Evolutionary conservation across 1,284 basidiomycete species (phyloP).

Genomic region (Marasmius oreades): DNA sequence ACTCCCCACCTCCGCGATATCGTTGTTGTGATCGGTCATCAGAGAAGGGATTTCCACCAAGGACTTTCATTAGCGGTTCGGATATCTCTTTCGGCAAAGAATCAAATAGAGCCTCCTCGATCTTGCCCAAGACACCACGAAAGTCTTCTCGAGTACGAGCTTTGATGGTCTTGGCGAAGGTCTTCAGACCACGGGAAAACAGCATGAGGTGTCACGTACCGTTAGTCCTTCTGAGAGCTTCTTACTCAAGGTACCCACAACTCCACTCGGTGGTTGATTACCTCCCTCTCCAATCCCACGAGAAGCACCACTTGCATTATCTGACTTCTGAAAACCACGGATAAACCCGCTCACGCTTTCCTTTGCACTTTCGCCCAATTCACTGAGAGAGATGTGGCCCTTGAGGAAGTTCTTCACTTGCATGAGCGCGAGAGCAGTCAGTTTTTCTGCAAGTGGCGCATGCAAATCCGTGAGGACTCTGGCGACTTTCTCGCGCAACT

Average conservation of each 20-base stretch:
- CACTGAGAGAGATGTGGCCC: neutral
- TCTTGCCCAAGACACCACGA: neutral
- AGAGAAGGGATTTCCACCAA: neutral
- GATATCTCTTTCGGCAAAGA: neutral
- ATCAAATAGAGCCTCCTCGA: neutral
- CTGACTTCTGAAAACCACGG: neutral
- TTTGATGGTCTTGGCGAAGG: neutral
- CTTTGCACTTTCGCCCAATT: neutral
- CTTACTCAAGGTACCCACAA: neutral
- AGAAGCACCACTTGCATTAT: neutral
- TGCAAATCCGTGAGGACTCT: neutral
- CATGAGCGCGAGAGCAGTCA: neutral
- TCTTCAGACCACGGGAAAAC: neutral
- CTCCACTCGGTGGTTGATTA: neutral
- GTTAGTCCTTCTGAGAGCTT: neutral
- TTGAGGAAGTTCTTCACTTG: neutral
- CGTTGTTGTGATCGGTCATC: neutral
- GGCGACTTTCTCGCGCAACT: neutral
- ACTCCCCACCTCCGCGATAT: neutral
- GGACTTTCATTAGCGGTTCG: neutral
- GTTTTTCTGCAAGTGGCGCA: neutral
- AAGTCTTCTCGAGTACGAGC: neutral
- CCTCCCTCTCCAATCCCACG: neutral
- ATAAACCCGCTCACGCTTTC: neutral
- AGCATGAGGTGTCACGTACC: neutral